Conservation (phyloP, 2,329 filamentous ascomycete species). For the Penicillium sp. region DNA sequence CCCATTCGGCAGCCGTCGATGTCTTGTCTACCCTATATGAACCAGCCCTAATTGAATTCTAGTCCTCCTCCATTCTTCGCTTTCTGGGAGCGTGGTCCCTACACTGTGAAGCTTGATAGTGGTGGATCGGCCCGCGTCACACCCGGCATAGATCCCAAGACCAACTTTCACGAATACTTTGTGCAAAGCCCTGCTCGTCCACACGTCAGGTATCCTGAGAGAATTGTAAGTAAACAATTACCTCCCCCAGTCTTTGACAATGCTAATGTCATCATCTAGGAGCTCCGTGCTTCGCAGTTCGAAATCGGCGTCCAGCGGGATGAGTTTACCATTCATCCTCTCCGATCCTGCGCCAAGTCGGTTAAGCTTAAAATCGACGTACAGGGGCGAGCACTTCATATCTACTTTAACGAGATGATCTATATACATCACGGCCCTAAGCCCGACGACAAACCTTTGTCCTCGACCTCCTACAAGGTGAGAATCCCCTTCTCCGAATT, state of each 20-base stretch:
- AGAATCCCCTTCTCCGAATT: conserved; percentile 45
- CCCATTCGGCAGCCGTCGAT: neutral
- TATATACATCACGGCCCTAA: conserved; percentile 10
- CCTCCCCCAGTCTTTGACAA: neutral
- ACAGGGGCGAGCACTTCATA: conserved; percentile 39
- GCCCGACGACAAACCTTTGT: neutral
- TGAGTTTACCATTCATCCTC: conserved; percentile 54
- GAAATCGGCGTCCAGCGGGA: conserved; percentile 59
- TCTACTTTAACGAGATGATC: conserved; percentile 41
- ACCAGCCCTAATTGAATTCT: neutral
- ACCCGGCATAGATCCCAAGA: conserved; percentile 5
- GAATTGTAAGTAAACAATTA: conserved; percentile 30
- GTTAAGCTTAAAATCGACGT: conserved; percentile 38
- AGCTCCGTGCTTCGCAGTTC: conserved; percentile 45
- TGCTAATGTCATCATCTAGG: conserved; percentile 24
- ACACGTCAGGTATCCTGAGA: conserved; percentile 31
- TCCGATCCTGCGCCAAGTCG: conserved; percentile 45
- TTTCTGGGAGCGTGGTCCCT: conserved; percentile 47
- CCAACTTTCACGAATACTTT: conserved; percentile 16
- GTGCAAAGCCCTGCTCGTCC: conserved; percentile 34
- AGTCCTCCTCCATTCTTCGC: conserved; percentile 49
- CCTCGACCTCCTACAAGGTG: conserved; percentile 38
- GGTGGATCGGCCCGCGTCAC: conserved; percentile 1
- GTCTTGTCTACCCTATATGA: neutral
- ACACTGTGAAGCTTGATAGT: conserved; percentile 27